Base-by-base conservation (phyloP, 352 stramenopile species). In the Globisporangium uncinulatum region DNA sequence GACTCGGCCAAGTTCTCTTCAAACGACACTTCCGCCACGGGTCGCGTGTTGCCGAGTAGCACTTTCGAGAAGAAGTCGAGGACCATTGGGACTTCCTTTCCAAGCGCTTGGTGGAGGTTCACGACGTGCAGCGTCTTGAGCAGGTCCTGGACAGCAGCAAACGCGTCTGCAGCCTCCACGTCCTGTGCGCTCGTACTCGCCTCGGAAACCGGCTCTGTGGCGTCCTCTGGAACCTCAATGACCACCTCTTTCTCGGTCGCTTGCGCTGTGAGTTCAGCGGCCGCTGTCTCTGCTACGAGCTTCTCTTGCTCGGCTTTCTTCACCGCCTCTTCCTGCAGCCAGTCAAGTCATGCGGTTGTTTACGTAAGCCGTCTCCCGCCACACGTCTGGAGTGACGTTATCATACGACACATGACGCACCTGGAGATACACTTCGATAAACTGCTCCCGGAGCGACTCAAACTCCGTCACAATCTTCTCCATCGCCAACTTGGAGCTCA, bases 21-120 rank as follows among this genome's bases (percentile, higher is more conserved):
- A 50, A 91, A 94, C 24, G 81, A 82, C 19, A 94, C 52, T 58
- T 94, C 84, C 5, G 78, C 82, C 5, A 80, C 79, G 1, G 80
- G 81, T 5, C 84, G 82, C 14, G 84, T 94, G 50, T 82, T 89
- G 48, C 84, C 84, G n/a, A 92, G 64, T 56, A 94, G 42, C 9
- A 92, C 74, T 70, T 94, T 92, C 29, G 78, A 83, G 53, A 91
- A 94, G 58, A 87, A 94, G 59, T 94, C 84, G 29, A 94, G 59
- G 46, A 89, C 84, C 65, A 87, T 87, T 3, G 84, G 84, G 17
- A 94, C 76, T 10, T 92, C 79, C 50, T 91, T 79, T 11, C 75
- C 74, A 44, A 91, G 59, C 10, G 73, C 70, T 41, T 92, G 79
- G 57, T 91, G 73, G 31, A 89, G 57, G 54, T 86, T 91, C 52